Evolutionary conservation across 257 asterid genomes (phyloP).

Genomic region (Ajuga chamaepitys): DNA sequence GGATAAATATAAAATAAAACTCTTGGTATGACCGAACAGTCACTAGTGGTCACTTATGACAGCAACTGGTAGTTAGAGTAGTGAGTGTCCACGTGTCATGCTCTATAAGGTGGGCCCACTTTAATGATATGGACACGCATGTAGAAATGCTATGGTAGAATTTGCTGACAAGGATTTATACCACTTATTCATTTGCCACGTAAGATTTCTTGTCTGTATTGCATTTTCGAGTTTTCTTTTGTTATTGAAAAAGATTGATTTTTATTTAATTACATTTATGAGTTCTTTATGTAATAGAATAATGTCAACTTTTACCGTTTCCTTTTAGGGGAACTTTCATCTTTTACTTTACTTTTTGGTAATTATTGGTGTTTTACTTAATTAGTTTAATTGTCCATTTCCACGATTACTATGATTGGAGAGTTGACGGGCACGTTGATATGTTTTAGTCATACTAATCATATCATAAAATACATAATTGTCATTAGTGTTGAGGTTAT

Average conservation of each 20-base stretch:
- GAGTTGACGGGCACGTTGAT: too few relatives aligned
- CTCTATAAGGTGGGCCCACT: background rate
- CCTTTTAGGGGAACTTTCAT: too few relatives aligned
- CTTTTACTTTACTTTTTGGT: background rate
- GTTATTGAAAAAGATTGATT: background rate
- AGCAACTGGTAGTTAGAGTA: background rate
- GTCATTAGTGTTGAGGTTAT: too few relatives aligned
- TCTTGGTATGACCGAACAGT: slow-evolving; percentile 15
- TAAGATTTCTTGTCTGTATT: background rate
- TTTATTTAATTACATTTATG: background rate
- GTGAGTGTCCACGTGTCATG: slow-evolving; percentile 2
- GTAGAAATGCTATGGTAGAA: background rate
- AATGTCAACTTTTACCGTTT: too few relatives aligned
- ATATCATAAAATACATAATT: too few relatives aligned
- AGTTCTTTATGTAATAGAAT: background rate
- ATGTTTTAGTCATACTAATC: too few relatives aligned
- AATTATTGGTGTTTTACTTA: background rate
- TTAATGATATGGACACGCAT: slow-evolving; percentile 12
- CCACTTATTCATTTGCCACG: slow-evolving; percentile 15
- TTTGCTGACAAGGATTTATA: slow-evolving; percentile 12
- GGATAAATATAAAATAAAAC: background rate
- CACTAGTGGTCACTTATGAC: background rate
- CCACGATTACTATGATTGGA: too few relatives aligned
- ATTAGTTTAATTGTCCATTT: background rate
- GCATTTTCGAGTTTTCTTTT: background rate